Percentiles rank a stretch among this genome's conserved stretches.
phyloP scores from a whole-genome alignment of 2,329 filamentous ascomycete species.

The Stagonosporopsis vannaccii region DNA sequence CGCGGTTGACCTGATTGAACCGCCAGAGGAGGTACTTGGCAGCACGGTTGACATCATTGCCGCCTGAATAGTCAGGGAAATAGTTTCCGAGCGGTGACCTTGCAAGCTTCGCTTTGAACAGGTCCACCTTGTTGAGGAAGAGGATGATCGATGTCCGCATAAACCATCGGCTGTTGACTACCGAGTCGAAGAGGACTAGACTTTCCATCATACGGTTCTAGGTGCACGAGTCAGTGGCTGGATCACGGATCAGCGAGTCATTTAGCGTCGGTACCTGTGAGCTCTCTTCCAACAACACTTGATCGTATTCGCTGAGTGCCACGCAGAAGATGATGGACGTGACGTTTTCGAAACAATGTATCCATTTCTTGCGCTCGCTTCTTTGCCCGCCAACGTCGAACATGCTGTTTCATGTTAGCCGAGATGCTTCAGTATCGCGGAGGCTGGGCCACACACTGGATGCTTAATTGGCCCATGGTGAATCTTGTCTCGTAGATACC shows the following conservation, averaged over 20 bases:
- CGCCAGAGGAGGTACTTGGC: constrained; percentile 98
- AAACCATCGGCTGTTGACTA: constrained; percentile 99
- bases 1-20: constrained; percentile 97
- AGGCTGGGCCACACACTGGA: constrained; percentile 74
- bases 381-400: constrained; percentile 97
- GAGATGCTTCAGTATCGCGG: constrained; percentile 22
- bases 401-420: constrained; percentile 72
- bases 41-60: constrained; percentile 96
- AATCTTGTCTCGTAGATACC: constrained; percentile 99
- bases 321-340: constrained; percentile 99
- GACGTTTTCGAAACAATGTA: constrained; percentile 99
- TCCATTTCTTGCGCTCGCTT: constrained; percentile 99
- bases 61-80: constrained; percentile 97
- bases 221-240: constrained; percentile 32
- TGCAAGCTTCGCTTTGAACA: constrained; percentile 93
- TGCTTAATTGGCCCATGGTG: constrained; percentile 97
- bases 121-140: constrained; percentile 98
- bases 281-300: constrained; percentile 94
- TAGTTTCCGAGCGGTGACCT: constrained; percentile 92
- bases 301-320: constrained; percentile 96
- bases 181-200: constrained; percentile 92
- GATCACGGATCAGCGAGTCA: constrained; percentile 4
- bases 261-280: constrained; percentile 74
- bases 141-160: constrained; percentile 98
- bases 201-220: constrained; percentile 99